Percentiles rank a stretch among this genome's conserved stretches.
These are phyloP conservation scores for Vitis hybrid DNA, from an alignment of 177 flowering plant genomes.

Conservation along the genomic window DNA sequence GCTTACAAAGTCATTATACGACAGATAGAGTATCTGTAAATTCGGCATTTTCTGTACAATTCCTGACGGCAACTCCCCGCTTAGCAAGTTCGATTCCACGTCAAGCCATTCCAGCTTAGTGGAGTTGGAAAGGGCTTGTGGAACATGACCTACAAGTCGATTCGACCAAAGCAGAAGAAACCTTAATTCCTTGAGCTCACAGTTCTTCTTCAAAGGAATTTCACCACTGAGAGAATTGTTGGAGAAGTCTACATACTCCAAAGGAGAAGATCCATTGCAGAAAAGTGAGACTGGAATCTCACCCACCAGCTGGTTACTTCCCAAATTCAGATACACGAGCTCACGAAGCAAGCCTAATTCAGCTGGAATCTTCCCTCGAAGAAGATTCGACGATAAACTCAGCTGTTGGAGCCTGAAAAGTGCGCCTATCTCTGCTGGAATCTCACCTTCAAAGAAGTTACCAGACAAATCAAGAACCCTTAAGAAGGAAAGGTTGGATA, in stretches of 20 bases:
- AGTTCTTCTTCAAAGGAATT: conserved; percentile 51
- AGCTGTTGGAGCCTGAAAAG: conserved; percentile 53
- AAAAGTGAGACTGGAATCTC: conserved; percentile 57
- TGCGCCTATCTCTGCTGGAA: conserved; percentile 60
- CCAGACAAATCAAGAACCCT: conserved; percentile 63
- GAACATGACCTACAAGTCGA: conserved; percentile 58
- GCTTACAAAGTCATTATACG: conserved; percentile 64
- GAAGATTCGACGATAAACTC: conserved; percentile 60
- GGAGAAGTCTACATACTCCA: conserved; percentile 79
- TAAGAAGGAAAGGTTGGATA: conserved; percentile 53
- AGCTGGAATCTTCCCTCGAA: conserved; percentile 56
- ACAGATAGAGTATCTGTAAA: conserved; percentile 64
- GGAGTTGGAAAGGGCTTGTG: conserved; percentile 66
- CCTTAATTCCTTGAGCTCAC: conserved; percentile 49
- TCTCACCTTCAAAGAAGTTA: conserved; percentile 62
- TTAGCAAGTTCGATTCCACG: conserved; percentile 61
- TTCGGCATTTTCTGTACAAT: conserved; percentile 50
- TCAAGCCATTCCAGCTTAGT: conserved; percentile 83
- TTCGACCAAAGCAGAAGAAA: conserved; percentile 87
- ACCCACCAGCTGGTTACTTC: conserved; percentile 58
- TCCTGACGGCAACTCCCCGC: conserved; percentile 63
- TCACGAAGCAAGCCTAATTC: conserved; percentile 52
- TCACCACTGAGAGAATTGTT: conserved; percentile 71
- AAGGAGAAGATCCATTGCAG: conserved; percentile 50
- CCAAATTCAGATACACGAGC: conserved; percentile 63